A percentile compares a stretch with the other conserved stretches of the same genome.
Evolutionary conservation across 2,329 filamentous ascomycete species (phyloP).

Genomic region (Thielaviopsis populi): DNA sequence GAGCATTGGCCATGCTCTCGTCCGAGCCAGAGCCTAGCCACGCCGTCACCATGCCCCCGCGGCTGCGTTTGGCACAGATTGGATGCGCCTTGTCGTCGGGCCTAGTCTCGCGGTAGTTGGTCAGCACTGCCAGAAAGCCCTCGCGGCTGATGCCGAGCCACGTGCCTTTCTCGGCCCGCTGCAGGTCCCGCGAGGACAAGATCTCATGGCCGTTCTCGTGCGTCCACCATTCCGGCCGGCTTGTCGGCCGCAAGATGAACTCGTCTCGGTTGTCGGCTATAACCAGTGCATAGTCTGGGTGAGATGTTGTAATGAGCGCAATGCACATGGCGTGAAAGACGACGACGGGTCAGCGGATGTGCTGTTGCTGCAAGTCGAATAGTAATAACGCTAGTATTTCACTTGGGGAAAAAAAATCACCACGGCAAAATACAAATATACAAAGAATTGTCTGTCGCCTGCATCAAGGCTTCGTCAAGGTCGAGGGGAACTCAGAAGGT

Average conservation of each 20-base stretch:
- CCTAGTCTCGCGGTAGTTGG: slow-evolving; percentile 48
- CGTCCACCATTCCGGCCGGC: slow-evolving; percentile 49
- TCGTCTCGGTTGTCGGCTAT: slow-evolving; percentile 67
- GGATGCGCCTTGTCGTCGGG: slow-evolving; percentile 36
- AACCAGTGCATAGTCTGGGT: slow-evolving; percentile 61
- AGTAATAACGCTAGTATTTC: too few relatives aligned
- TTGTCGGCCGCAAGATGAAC: slow-evolving; percentile 49
- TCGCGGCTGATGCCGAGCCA: slow-evolving; percentile 49
- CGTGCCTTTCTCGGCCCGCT: slow-evolving; percentile 46
- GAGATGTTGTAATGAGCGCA: slow-evolving; percentile 57
- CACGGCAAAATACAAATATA: neutral
- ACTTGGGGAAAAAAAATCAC: neutral
- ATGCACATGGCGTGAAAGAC: slow-evolving; percentile 52
- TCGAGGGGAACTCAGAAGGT: neutral
- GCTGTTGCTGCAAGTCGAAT: too few relatives aligned
- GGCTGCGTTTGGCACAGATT: slow-evolving; percentile 39
- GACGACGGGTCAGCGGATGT: neutral
- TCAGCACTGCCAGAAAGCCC: slow-evolving; percentile 48
- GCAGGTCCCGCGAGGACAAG: slow-evolving; percentile 46
- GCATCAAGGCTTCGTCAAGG: neutral
- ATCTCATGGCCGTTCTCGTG: slow-evolving; percentile 32
- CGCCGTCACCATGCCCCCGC: slow-evolving; percentile 48
- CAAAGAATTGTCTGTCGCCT: neutral
- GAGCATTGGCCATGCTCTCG: slow-evolving; percentile 36
- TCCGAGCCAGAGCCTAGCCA: slow-evolving; percentile 39